phyloP scores from a whole-genome alignment of 2,329 filamentous ascomycete species.

The Arthrobotrys sinensis region DNA sequence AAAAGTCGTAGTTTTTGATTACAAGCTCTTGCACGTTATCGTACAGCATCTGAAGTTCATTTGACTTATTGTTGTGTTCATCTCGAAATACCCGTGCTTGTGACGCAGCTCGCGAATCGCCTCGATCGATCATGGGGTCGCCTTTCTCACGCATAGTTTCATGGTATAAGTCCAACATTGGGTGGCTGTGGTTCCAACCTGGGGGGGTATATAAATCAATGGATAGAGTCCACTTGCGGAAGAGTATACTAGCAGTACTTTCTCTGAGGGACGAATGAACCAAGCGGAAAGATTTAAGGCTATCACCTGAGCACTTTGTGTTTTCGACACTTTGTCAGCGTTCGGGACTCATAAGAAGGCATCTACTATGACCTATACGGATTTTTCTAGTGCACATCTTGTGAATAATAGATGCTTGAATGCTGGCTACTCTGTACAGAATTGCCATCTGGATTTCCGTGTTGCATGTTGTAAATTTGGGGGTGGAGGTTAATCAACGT shows the following conservation, averaged over 20 bases:
- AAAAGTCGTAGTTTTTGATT: conserved; percentile 1
- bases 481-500: no score
- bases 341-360: no score
- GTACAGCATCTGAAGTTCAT: neutral
- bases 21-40: conserved; percentile 29
- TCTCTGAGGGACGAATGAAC: neutral
- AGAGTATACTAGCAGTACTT: neutral
- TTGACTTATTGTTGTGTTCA: neutral
- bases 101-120: neutral
- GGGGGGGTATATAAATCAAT: neutral
- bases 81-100: neutral
- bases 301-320: neutral
- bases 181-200: no score
- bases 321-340: neutral
- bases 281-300: conserved; percentile 7
- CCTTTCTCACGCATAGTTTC: no score
- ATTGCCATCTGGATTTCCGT: no score
- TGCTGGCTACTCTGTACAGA: no score
- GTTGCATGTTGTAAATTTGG: no score
- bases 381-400: no score
- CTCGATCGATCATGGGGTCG: no score
- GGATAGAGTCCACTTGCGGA: conserved; percentile 8
- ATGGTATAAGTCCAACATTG: no score
- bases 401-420: no score
- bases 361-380: no score